Evolutionary conservation across 2,329 filamentous ascomycete species (phyloP).

Genomic region (Penicillium sp.): DNA sequence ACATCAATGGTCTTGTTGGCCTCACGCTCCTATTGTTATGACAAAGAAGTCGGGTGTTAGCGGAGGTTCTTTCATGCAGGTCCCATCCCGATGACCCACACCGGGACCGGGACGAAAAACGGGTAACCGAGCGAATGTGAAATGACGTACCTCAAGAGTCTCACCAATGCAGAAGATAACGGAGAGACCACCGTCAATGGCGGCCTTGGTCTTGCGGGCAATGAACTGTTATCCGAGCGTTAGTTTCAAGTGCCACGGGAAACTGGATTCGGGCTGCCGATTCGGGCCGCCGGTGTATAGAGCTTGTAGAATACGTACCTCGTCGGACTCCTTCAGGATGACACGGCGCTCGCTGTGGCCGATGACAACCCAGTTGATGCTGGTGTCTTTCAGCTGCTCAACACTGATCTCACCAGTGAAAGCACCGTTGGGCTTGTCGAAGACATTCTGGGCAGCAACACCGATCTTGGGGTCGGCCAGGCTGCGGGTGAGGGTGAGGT

Average conservation of each 20-base stretch:
- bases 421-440: slow-evolving; percentile 93
- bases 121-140: slow-evolving; percentile 17
- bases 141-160: slow-evolving; percentile 69
- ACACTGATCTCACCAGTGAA: slow-evolving; percentile 97
- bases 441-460: slow-evolving; percentile 96
- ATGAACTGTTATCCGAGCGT: slow-evolving; percentile 60
- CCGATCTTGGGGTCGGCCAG: slow-evolving; percentile 75
- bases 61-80: slow-evolving; percentile 20
- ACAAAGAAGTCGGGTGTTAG: slow-evolving; percentile 29
- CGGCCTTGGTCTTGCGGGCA: slow-evolving; percentile 91
- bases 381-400: slow-evolving; percentile 84
- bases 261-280: not conserved
- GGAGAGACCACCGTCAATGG: slow-evolving; percentile 80
- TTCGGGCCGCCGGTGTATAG: not conserved
- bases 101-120: slow-evolving; percentile 24
- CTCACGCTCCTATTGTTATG: slow-evolving; percentile 70
- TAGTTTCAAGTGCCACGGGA: not conserved
- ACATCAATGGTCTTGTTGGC: slow-evolving; percentile 76
- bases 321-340: slow-evolving; percentile 83
- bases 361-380: slow-evolving; percentile 86
- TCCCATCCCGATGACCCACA: slow-evolving; percentile 24
- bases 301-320: slow-evolving; percentile 44
- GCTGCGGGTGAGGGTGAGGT: slow-evolving; percentile 85
- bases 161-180: slow-evolving; percentile 99
- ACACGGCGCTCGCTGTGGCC: slow-evolving; percentile 96